Base-by-base conservation (phyloP, 768 basidiomycete genomes). In the Tylopilus sp. region DNA sequence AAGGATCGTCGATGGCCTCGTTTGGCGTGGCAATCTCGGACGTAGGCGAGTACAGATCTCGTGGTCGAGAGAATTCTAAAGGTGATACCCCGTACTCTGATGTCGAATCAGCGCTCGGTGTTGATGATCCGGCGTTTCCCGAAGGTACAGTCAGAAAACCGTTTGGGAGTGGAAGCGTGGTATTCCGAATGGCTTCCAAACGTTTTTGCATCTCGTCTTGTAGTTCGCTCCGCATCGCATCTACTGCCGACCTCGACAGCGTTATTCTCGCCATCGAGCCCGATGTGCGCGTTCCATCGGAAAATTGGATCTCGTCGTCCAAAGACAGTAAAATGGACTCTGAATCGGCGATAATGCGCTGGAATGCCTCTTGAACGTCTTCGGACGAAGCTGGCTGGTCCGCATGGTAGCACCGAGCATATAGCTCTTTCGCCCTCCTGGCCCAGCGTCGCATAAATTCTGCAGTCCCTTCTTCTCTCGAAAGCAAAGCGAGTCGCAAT, bases 381-480 rank as follows among this genome's bases (percentile, higher is more conserved):
- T 62, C 49, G 28, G 63, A 59, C 17, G 48, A 30, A 30, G 37
- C 19, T 14, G 37, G 28, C 2, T 48, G 34, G 9, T 16, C 16
- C 24, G 46, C 22, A 38, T 41, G 22, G 47, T 60, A 47, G 65
- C 69, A 58, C 60, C 74, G 46, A 22, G 51, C n/a, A 64, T 62
- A 68, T 6, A 64, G 59, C 58, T 86, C 82, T 31, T 75, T 73
- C 11, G 78, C 76, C 12, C 77, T 72, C 44, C 78, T 70, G 8
- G 82, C 70, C 84, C 83, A 87, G 42, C 80, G 71, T 45, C 77
- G 69, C 53, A 91, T 59, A 8, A 71, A 75, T 58, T 85, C 82
- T 2, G 75, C 71, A 0, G 85, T 59, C 25, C 72, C 67, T 62
- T 89, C 87, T 61, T 91, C 89, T n/a, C 87, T 71, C 0, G 76